Percentiles rank a stretch among this genome's conserved stretches.
Conservation (phyloP, 2,329 filamentous ascomycete genomes). For the Pochonia chlamydosporia region DNA sequence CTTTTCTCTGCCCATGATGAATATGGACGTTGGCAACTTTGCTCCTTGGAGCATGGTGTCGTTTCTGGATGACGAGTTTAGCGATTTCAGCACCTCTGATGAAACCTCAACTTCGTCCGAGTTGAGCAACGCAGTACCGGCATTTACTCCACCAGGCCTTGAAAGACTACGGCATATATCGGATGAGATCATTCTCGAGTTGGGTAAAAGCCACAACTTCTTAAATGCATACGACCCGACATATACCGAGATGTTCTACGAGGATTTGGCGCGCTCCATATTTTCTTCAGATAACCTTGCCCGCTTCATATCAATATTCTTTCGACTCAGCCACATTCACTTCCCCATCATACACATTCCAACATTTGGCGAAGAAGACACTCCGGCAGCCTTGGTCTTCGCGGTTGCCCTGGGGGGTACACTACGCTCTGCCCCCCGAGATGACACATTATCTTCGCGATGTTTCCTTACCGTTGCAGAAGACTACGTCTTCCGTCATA, state of each 20-base stretch:
- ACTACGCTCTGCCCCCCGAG: neutral
- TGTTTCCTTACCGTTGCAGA: neutral
- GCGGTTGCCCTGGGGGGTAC: slow-evolving; percentile 13
- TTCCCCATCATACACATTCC: slow-evolving; percentile 21
- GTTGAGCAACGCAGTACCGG: neutral
- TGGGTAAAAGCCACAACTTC: neutral
- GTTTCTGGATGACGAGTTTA: slow-evolving; percentile 4
- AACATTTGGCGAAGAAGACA: slow-evolving; percentile 13
- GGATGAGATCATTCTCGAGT: neutral
- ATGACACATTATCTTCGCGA: neutral
- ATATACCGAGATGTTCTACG: neutral
- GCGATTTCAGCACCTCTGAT: neutral
- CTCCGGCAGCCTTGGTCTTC: slow-evolving; percentile 11
- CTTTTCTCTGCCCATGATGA: slow-evolving; percentile 7
- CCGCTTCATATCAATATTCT: slow-evolving; percentile 16
- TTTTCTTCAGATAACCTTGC: slow-evolving; percentile 16
- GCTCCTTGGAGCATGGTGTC: neutral
- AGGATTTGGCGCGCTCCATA: slow-evolving; percentile 9
- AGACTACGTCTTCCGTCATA: slow-evolving; percentile 1
- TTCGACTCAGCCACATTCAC: slow-evolving; percentile 19
- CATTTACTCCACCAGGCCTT: neutral
- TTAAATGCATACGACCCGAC: neutral
- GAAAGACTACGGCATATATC: neutral
- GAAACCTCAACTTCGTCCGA: neutral
- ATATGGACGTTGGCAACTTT: neutral